Evolutionary conservation across 176 grass and related monocot genomes (phyloP), one percentile per base, ranked within the genome.

Genomic region (Themeda triandra): DNA sequence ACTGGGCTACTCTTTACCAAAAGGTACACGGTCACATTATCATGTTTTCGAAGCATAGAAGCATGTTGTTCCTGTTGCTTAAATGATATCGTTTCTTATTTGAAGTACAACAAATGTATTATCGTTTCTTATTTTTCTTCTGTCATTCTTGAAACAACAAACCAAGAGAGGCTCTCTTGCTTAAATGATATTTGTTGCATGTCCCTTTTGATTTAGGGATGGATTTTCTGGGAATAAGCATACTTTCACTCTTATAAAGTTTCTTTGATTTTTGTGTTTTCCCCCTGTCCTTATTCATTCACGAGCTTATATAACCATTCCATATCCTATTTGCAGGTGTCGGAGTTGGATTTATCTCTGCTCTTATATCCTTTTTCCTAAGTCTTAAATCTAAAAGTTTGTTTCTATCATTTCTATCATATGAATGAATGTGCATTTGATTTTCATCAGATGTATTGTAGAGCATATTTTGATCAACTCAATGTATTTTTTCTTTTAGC

Each of bases 291-390:
- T 27, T 75, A 42, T n/a, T n/a, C n/a, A 82, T 53, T 14, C 27
- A 30, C 71, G 36, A 39, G 15, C 46, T 83, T 13, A 79, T 74
- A 28, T 83, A 69, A 74, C 37, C 13, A 46, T 71, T 79, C n/a
- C 37, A 53, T 84, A 68, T 76, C 73, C 14, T 77, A 13, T 87
- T 64, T 81, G 64, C 93, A 98, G 96, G 96, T 63, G 89, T 98
- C 19, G 96, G 96, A 48, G 96, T 91, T 94, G 93, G 96, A 87
- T 98, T 98, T 87, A 98, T 92, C 60, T 98, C 96, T 89, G 86
- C 96, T 89, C 92, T 98, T 68, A 98, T 98, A 98, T 98, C 96
- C 96, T 98, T 94, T 49, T 80, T 53, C 32, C 23, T 48, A 54
- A 33, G 18, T 71, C 33, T 35, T 69, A 35, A 75, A 28, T 86